These are phyloP conservation scores for Paracoccidioides brasiliensis DNA, from an alignment of 2,329 filamentous ascomycete genomes.

Conservation along the genomic window DNA sequence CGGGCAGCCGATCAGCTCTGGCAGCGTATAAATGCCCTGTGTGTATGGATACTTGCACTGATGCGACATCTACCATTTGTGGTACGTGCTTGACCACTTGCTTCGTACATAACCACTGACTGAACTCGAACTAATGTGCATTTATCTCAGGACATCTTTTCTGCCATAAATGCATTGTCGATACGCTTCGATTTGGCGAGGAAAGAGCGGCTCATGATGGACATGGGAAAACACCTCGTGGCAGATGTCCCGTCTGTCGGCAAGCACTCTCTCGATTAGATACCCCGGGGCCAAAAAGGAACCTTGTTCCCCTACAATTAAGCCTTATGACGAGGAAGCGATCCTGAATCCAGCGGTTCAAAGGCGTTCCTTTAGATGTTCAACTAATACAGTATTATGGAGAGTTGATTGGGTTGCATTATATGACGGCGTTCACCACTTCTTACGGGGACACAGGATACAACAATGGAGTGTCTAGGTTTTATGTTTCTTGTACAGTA, in stretches of 20 bases:
- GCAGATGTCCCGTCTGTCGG: slow-evolving; percentile 34
- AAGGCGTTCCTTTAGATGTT: neutral
- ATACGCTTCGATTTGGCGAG: slow-evolving; percentile 45
- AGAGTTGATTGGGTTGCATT: neutral
- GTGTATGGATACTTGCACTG: slow-evolving; percentile 48
- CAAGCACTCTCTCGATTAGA: slow-evolving; percentile 29
- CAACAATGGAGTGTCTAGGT: neutral
- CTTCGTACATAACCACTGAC: neutral
- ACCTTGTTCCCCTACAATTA: slow-evolving; percentile 27
- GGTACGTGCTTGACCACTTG: slow-evolving; percentile 32
- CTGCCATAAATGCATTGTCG: slow-evolving; percentile 50
- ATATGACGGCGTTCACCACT: neutral
- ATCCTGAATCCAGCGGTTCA: neutral
- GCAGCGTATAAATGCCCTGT: slow-evolving; percentile 46
- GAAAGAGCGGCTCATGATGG: slow-evolving; percentile 31
- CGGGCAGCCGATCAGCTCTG: slow-evolving; percentile 25
- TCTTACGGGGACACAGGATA: neutral
- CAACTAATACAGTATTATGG: neutral
- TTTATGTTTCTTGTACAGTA: neutral
- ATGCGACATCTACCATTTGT: slow-evolving; percentile 47
- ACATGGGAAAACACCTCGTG: slow-evolving; percentile 20
- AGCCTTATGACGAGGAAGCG: slow-evolving; percentile 23
- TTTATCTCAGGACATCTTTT: slow-evolving; percentile 44
- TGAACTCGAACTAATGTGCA: neutral
- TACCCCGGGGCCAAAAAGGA: slow-evolving; percentile 21